Percentiles rank a stretch among this genome's conserved stretches.
Evolutionary conservation across 495 filamentous ascomycete species (phyloP).

Genomic region (Penicillium salamii): DNA sequence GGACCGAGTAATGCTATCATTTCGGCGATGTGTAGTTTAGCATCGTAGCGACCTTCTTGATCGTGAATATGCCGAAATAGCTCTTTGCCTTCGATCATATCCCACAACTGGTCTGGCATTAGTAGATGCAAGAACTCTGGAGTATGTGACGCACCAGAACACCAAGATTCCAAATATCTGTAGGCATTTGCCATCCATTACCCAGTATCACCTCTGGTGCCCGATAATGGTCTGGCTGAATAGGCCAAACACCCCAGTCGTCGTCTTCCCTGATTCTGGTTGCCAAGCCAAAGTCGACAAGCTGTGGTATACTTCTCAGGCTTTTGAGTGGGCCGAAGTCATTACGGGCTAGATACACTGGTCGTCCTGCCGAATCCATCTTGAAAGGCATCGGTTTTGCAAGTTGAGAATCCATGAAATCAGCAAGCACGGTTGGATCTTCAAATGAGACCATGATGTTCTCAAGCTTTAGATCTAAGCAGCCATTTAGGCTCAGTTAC

Average conservation of each 20-base stretch:
- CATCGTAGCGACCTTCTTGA: conserved; percentile 28
- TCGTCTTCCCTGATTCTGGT: conserved; percentile 52
- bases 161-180: conserved; percentile 46
- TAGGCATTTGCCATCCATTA: conserved; percentile 37
- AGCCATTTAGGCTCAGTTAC: conserved; percentile 20
- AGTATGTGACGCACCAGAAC: conserved; percentile 39
- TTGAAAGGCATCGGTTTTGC: conserved; percentile 40
- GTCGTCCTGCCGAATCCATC: conserved; percentile 27
- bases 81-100: conserved; percentile 44
- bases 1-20: conserved; percentile 46
- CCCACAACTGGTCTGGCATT: conserved; percentile 41
- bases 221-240: conserved; percentile 44
- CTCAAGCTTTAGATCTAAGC: conserved; percentile 45
- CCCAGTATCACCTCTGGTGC: conserved; percentile 44
- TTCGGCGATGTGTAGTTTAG: conserved; percentile 39
- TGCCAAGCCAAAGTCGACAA: conserved; percentile 87
- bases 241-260: conserved; percentile 38
- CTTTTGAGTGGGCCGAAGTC: conserved; percentile 39
- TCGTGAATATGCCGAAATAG: conserved; percentile 39
- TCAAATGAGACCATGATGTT: conserved; percentile 48
- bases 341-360: conserved; percentile 39
- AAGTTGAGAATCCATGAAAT: conserved; percentile 36
- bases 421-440: conserved; percentile 39
- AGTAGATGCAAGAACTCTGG: conserved; percentile 22
- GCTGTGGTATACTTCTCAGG: conserved; percentile 52